phyloP scores from a whole-genome alignment of 805 yeast genomes.

The Suhomyces xylopsoci region DNA sequence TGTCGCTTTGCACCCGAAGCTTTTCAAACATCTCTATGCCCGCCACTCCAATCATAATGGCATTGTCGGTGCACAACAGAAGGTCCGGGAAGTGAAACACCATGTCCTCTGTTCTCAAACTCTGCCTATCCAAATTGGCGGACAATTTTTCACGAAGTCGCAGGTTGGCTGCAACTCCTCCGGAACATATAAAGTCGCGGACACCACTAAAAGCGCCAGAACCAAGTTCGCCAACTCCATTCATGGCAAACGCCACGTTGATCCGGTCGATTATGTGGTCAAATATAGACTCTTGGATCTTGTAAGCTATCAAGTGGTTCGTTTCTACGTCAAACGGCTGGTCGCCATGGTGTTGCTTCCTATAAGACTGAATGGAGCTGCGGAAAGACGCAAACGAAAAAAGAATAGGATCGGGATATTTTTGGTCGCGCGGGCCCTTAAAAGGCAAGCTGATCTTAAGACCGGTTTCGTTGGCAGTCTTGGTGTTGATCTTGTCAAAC shows the following conservation, averaged over 20 bases:
- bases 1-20: slow-evolving; percentile 44
- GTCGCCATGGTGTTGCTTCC: slow-evolving; percentile 12
- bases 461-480: slow-evolving; percentile 18
- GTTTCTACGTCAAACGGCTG: slow-evolving; percentile 45
- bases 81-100: slow-evolving; percentile 65
- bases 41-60: slow-evolving; percentile 97
- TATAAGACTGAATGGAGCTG: slow-evolving; percentile 45
- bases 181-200: slow-evolving; percentile 74
- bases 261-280: slow-evolving; percentile 69
- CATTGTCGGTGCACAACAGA: slow-evolving; percentile 85
- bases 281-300: slow-evolving; percentile 64
- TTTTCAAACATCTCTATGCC: slow-evolving; percentile 82
- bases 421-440: slow-evolving; percentile 27
- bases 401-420: slow-evolving; percentile 24
- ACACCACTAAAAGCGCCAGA: slow-evolving; percentile 25
- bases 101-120: slow-evolving; percentile 10
- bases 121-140: slow-evolving; percentile 26
- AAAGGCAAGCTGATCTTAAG: slow-evolving; percentile 31
- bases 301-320: slow-evolving; percentile 51
- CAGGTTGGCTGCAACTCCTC: slow-evolving; percentile 88
- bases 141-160: slow-evolving; percentile 49
- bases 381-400: slow-evolving; percentile 81
- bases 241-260: slow-evolving; percentile 44
- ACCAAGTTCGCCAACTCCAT: slow-evolving; percentile 25
- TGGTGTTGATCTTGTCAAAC: slow-evolving; percentile 20